These are phyloP conservation scores for Musa troglodytarum DNA, from an alignment of 176 grass and related monocot genomes.

Conservation along the genomic window DNA sequence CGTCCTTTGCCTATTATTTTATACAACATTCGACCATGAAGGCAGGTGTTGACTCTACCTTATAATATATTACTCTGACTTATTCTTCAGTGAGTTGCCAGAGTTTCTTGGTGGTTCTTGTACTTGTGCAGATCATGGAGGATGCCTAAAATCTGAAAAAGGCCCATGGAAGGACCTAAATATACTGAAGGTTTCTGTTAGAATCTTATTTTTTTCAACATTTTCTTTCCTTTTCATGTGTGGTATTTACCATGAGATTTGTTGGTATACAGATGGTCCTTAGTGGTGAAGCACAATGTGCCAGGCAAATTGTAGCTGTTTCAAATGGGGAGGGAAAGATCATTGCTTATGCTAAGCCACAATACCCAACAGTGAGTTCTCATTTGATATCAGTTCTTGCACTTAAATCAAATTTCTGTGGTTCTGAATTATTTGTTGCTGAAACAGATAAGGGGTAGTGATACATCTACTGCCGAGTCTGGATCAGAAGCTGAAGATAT, in stretches of 20 bases:
- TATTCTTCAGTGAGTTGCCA: constrained; percentile 39
- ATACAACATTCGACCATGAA: background rate
- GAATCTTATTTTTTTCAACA: background rate
- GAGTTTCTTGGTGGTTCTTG: constrained; percentile 84
- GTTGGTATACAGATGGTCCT: constrained; percentile 62
- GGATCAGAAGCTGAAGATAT: constrained; percentile 87
- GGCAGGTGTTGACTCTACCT: background rate
- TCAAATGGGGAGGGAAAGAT: constrained; percentile 70
- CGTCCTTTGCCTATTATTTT: constrained; percentile 14
- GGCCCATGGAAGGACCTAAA: constrained; percentile 90
- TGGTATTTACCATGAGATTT: constrained; percentile 3
- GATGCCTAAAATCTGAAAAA: constrained; percentile 82
- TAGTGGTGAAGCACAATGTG: constrained; percentile 67
- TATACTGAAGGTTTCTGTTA: constrained; percentile 53
- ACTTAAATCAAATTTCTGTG: background rate
- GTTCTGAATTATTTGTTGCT: background rate
- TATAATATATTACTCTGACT: background rate
- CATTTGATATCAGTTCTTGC: background rate
- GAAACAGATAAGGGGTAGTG: constrained; percentile 57
- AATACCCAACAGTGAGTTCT: constrained; percentile 24
- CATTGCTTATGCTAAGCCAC: constrained; percentile 69
- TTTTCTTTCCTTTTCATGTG: background rate
- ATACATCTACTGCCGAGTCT: constrained; percentile 90
- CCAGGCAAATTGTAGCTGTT: constrained; percentile 79
- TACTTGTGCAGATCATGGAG: constrained; percentile 77